Evolutionary conservation across 768 basidiomycete genomes (phyloP).

Genomic region (Psilocybe cubensis): DNA sequence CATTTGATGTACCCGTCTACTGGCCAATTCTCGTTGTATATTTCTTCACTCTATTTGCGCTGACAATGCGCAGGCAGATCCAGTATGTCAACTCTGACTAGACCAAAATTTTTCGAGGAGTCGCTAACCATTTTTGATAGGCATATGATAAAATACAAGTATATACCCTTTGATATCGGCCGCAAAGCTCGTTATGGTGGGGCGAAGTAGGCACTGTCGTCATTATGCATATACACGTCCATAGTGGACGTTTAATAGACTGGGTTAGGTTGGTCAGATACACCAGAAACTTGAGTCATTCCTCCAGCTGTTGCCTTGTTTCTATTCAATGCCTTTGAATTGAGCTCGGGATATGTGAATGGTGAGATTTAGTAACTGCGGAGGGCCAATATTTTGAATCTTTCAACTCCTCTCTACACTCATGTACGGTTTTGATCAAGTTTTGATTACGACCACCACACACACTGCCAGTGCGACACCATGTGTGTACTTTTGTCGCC

Average conservation of each 20-base stretch:
- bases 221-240: conserved; percentile 6
- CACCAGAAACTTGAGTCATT: conserved; percentile 26
- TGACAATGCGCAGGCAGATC: conserved; percentile 96
- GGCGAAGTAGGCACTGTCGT: conserved; percentile 40
- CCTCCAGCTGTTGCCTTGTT: conserved; percentile 19
- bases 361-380: not conserved
- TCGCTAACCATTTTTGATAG: conserved; percentile 39
- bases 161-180: conserved; percentile 94
- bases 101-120: conserved; percentile 2
- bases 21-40: conserved; percentile 99
- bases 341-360: not conserved
- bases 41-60: conserved; percentile 91
- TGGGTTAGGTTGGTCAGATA: conserved; percentile 17
- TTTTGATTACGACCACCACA: too few species aligned
- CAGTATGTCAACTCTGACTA: conserved; percentile 60
- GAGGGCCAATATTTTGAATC: not conserved
- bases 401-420: not conserved
- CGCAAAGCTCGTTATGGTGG: conserved; percentile 88
- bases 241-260: conserved; percentile 11
- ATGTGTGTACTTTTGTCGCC: too few species aligned
- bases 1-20: conserved; percentile 97
- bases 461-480: too few species aligned
- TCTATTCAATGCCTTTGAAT: conserved; percentile 13
- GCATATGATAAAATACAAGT: conserved; percentile 99
- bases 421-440: too few species aligned